Evolutionary conservation across 2,329 filamentous ascomycete genomes (phyloP).

Genomic region (Penicillium sp.): DNA sequence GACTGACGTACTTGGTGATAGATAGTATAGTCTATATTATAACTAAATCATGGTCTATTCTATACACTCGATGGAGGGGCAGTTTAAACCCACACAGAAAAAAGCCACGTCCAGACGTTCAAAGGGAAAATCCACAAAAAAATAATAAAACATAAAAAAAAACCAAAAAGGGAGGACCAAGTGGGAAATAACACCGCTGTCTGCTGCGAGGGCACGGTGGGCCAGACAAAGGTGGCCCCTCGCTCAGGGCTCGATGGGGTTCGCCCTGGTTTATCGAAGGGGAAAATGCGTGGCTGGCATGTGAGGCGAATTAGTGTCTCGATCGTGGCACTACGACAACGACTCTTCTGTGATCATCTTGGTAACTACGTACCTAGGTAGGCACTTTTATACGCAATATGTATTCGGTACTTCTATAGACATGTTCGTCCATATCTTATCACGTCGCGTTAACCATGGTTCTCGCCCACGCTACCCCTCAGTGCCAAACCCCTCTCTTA

Average conservation of each 20-base stretch:
- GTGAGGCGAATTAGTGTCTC: conserved; percentile 21
- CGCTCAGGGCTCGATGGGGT: conserved; percentile 9
- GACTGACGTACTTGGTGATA: background rate
- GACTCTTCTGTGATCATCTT: background rate
- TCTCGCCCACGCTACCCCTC: conserved; percentile 14
- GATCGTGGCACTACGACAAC: conserved; percentile 19
- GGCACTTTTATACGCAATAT: background rate
- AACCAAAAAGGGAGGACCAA: background rate
- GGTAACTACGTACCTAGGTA: background rate
- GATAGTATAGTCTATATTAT: background rate
- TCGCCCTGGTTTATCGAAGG: conserved; percentile 14
- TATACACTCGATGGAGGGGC: background rate
- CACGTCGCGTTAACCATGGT: conserved; percentile 19
- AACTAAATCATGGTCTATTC: too few relatives aligned
- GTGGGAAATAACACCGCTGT: conserved; percentile 8
- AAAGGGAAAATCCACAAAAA: background rate
- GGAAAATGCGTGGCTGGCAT: conserved; percentile 23
- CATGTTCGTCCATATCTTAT: background rate
- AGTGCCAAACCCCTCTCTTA: conserved; percentile 8
- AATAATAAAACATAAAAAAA: background rate
- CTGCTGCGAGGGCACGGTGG: conserved; percentile 12
- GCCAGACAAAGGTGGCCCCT: conserved; percentile 11
- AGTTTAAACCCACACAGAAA: background rate
- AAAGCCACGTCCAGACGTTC: background rate
- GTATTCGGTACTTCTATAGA: background rate